phyloP scores from a whole-genome alignment of 2,329 filamentous ascomycete species.

The Amauroascus niger region DNA sequence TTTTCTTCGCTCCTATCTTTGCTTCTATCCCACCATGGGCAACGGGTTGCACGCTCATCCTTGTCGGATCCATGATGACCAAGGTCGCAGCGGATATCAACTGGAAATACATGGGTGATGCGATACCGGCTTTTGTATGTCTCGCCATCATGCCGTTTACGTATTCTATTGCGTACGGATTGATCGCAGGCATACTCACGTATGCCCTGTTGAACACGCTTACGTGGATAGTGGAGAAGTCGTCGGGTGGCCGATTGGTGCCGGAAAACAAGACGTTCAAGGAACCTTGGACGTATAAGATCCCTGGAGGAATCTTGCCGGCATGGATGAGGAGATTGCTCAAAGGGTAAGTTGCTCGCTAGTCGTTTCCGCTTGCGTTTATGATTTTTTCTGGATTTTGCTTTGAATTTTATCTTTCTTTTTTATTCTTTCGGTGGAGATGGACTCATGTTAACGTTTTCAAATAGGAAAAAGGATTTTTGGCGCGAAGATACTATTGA shows the following conservation, averaged over 20 bases:
- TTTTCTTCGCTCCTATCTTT: slow-evolving; percentile 87
- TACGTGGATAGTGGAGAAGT: slow-evolving; percentile 59
- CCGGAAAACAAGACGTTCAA: slow-evolving; percentile 67
- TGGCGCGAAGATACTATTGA: slow-evolving; percentile 45
- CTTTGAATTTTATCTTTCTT: no score
- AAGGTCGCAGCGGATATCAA: slow-evolving; percentile 72
- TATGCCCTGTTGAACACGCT: slow-evolving; percentile 66
- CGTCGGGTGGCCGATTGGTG: slow-evolving; percentile 58
- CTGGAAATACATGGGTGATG: slow-evolving; percentile 77
- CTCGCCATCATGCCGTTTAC: slow-evolving; percentile 83
- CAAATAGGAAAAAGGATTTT: slow-evolving; percentile 55
- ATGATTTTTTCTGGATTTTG: no score
- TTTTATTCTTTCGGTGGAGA: background rate
- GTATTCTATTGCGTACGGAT: slow-evolving; percentile 76
- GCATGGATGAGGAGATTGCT: slow-evolving; percentile 58
- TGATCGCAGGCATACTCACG: slow-evolving; percentile 68
- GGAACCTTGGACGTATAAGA: slow-evolving; percentile 69
- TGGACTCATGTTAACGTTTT: background rate
- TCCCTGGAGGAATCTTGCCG: slow-evolving; percentile 65
- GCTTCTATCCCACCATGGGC: slow-evolving; percentile 84
- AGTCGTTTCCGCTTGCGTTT: no score
- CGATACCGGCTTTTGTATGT: slow-evolving; percentile 73
- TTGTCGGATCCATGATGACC: slow-evolving; percentile 83
- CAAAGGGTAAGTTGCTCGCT: slow-evolving; percentile 43
- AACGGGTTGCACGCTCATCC: slow-evolving; percentile 75